Conservation (phyloP, 495 filamentous ascomycete species). For the Hypoxylon lienhwacheense region DNA sequence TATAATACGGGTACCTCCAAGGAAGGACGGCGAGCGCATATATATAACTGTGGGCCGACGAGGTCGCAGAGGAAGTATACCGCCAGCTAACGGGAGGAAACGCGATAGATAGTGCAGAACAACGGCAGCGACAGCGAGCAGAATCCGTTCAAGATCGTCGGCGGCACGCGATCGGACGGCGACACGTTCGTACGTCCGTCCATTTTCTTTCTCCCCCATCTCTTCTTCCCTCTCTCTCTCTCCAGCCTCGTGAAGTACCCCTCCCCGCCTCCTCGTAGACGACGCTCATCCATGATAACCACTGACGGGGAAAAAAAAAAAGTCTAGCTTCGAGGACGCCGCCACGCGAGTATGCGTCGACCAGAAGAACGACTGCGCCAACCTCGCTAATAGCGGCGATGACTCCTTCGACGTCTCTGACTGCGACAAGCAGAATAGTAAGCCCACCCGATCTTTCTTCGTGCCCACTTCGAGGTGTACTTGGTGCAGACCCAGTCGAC, state of each 20-base stretch:
- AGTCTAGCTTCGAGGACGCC: constrained; percentile 49
- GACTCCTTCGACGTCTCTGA: constrained; percentile 38
- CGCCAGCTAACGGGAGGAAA: not conserved
- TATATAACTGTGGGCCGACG: not conserved
- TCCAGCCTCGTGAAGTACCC: too few species aligned
- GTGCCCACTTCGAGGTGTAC: too few species aligned
- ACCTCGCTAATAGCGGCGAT: constrained; percentile 38
- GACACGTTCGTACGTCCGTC: constrained; percentile 51
- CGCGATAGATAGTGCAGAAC: constrained; percentile 12
- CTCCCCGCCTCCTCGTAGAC: too few species aligned
- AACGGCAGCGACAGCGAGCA: constrained; percentile 1
- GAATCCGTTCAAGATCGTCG: constrained; percentile 47
- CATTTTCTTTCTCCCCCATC: not conserved
- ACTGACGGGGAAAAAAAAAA: too few species aligned
- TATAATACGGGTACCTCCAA: too few species aligned
- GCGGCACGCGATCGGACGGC: constrained; percentile 31
- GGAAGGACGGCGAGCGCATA: not conserved
- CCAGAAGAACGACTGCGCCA: constrained; percentile 46
- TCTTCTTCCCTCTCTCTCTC: not conserved
- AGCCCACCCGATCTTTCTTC: constrained; percentile 24
- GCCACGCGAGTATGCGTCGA: constrained; percentile 44
- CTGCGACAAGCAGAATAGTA: constrained; percentile 45
- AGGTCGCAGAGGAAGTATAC: too few species aligned
- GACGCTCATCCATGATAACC: too few species aligned
- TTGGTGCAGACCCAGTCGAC: too few species aligned